Conservation (phyloP, 176 grass and related monocot genomes). For the Oryza rufipogon region DNA sequence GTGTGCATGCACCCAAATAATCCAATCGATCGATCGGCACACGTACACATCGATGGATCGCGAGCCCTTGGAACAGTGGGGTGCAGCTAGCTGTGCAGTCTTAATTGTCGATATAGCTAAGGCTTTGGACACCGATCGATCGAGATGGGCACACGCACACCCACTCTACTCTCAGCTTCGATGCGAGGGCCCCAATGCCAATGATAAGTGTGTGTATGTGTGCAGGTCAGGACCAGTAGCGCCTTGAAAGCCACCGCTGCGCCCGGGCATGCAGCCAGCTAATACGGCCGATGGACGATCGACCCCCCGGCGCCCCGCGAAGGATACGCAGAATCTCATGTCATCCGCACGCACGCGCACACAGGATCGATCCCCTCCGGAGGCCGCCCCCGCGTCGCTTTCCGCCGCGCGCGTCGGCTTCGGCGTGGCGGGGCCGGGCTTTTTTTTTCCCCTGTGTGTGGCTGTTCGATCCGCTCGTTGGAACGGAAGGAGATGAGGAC, state of each 20-base stretch:
- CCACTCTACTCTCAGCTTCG: not conserved
- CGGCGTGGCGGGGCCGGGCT: not conserved
- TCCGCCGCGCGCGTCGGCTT: constrained; percentile 31
- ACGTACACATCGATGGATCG: constrained; percentile 1
- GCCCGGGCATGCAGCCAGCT: constrained; percentile 1
- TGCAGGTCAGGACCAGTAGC: constrained; percentile 19
- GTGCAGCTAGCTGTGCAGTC: constrained; percentile 25
- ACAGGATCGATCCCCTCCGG: not conserved
- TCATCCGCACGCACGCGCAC: not conserved
- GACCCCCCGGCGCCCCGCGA: not conserved
- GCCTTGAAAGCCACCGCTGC: constrained; percentile 16
- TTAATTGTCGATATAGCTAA: constrained; percentile 7
- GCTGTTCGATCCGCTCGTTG: not conserved
- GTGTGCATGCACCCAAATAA: constrained; percentile 28
- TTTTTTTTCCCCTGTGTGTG: not conserved
- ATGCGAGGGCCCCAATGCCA: constrained; percentile 1
- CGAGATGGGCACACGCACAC: constrained; percentile 23
- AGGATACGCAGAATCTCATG: not conserved
- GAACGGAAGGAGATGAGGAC: no score
- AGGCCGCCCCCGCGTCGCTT: constrained; percentile 32
- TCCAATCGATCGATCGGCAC: not conserved
- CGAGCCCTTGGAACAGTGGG: not conserved
- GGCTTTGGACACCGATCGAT: not conserved
- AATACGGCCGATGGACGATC: not conserved
- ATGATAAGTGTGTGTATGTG: constrained; percentile 18